A percentile compares a stretch with the other conserved stretches of the same genome.
Conservation (phyloP, 768 basidiomycete species). For the Boletus pseudopeckii region DNA sequence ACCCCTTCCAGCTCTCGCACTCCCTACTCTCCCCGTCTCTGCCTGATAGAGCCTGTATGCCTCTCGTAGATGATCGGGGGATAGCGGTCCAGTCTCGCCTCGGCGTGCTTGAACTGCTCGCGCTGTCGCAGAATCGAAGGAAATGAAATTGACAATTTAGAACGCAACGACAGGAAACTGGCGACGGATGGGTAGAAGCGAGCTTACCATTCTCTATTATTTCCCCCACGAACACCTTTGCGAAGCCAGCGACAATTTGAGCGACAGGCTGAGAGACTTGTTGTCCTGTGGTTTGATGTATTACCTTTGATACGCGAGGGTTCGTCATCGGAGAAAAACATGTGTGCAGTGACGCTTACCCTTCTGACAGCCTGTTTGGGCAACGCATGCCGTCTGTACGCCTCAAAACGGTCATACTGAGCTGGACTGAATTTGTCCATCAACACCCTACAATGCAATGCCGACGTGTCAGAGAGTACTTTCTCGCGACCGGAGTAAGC, state of each 20-base stretch:
- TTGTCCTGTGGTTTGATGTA: conserved; percentile 76
- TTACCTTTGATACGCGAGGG: conserved; percentile 47
- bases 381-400: conserved; percentile 78
- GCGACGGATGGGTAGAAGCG: not conserved
- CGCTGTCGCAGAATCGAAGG: conserved; percentile 40
- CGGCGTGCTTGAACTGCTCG: conserved; percentile 70
- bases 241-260: conserved; percentile 85
- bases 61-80: conserved; percentile 87
- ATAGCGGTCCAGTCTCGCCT: conserved; percentile 73
- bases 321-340: not conserved
- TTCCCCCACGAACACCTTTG: conserved; percentile 91
- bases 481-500: not conserved
- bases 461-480: not conserved
- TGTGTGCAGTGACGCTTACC: conserved; percentile 36
- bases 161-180: not conserved
- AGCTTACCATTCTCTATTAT: conserved; percentile 78
- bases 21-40: conserved; percentile 78
- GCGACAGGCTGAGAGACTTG: conserved; percentile 86
- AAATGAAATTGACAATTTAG: not conserved
- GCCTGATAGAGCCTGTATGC: conserved; percentile 82
- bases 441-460: conserved; percentile 54
- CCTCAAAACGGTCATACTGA: conserved; percentile 88
- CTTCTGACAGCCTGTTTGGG: conserved; percentile 82
- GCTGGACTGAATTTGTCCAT: conserved; percentile 84
- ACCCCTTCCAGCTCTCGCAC: conserved; percentile 63